Evolutionary conservation across 371 early-diverging fungal genomes (phyloP).

Genomic region (Coemansia sp.): DNA sequence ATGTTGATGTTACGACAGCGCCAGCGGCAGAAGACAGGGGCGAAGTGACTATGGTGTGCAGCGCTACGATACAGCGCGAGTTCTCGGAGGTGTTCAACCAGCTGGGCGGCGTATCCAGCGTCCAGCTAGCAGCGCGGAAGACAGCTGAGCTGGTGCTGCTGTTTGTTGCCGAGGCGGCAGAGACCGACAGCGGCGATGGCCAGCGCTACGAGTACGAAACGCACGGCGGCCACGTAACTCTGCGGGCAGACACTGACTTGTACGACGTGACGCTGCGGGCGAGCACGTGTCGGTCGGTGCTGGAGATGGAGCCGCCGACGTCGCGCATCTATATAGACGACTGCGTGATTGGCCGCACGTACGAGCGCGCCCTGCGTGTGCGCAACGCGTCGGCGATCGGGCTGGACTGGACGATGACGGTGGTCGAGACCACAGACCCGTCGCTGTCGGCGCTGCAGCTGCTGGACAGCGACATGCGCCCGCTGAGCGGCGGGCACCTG

Average conservation of each 20-base stretch:
- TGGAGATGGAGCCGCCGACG: slow-evolving; percentile 87
- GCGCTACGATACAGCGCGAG: slow-evolving; percentile 32
- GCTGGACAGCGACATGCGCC: slow-evolving; percentile 20
- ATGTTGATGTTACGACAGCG: slow-evolving; percentile 8
- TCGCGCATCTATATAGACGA: slow-evolving; percentile 92
- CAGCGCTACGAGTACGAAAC: slow-evolving; percentile 5
- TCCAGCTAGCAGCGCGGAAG: slow-evolving; percentile 20
- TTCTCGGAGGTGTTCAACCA: slow-evolving; percentile 53
- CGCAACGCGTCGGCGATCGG: slow-evolving; percentile 91
- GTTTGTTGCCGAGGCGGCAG: slow-evolving; percentile 8
- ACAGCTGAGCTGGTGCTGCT: slow-evolving; percentile 41
- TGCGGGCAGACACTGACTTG: slow-evolving; percentile 1
- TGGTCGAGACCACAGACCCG: slow-evolving; percentile 33
- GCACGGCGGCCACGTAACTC: background rate
- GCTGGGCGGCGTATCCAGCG: slow-evolving; percentile 13
- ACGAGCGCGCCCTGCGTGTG: slow-evolving; percentile 85
- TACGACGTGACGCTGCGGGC: slow-evolving; percentile 19
- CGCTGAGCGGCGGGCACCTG: slow-evolving; percentile 36
- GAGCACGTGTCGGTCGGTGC: slow-evolving; percentile 75
- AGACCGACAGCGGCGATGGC: background rate
- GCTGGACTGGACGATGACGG: slow-evolving; percentile 75
- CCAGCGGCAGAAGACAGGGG: background rate
- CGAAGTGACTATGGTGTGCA: slow-evolving; percentile 29
- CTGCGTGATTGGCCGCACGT: slow-evolving; percentile 83
- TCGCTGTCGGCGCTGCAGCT: slow-evolving; percentile 27